Conservation (phyloP, 768 basidiomycete species). For the Paxillus ammoniavirescens region DNA sequence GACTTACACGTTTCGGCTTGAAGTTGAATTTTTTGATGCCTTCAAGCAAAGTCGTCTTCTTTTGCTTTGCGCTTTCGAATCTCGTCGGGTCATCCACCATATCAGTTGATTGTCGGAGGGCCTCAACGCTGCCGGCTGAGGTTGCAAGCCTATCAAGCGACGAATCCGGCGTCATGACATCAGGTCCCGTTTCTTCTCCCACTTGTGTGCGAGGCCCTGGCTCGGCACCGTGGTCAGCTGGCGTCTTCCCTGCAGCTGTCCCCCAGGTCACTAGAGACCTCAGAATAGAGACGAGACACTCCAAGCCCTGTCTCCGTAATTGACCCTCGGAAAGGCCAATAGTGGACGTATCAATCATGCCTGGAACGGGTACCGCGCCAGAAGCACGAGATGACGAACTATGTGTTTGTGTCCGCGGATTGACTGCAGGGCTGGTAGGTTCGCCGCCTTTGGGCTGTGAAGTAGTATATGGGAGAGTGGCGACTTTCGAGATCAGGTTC, state of each 20-base stretch:
- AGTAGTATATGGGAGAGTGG: constrained; percentile 52
- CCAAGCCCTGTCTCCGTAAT: constrained; percentile 88
- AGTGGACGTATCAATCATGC: constrained; percentile 62
- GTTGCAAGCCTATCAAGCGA: constrained; percentile 55
- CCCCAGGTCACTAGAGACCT: constrained; percentile 93
- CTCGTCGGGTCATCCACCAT: constrained; percentile 83
- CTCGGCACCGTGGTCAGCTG: constrained; percentile 36
- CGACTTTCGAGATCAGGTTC: constrained; percentile 94
- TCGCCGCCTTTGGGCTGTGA: constrained; percentile 52
- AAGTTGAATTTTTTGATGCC: constrained; percentile 98
- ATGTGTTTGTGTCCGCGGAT: constrained; percentile 40
- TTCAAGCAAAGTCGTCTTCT: constrained; percentile 91
- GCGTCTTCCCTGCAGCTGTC: constrained; percentile 43
- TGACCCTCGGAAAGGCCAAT: constrained; percentile 80
- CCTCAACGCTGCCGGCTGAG: constrained; percentile 49
- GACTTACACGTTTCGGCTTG: constrained; percentile 90
- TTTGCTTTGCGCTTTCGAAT: constrained; percentile 95
- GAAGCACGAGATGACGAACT: constrained; percentile 54
- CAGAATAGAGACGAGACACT: constrained; percentile 86
- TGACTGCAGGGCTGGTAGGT: constrained; percentile 58
- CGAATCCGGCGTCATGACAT: constrained; percentile 53
- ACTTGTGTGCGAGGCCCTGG: constrained; percentile 43
- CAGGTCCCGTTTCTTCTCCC: constrained; percentile 53
- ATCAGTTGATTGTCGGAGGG: constrained; percentile 67
- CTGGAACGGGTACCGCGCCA: constrained; percentile 61